Conservation (phyloP, 345 rosid genomes). For the Melaleuca alternifolia region DNA sequence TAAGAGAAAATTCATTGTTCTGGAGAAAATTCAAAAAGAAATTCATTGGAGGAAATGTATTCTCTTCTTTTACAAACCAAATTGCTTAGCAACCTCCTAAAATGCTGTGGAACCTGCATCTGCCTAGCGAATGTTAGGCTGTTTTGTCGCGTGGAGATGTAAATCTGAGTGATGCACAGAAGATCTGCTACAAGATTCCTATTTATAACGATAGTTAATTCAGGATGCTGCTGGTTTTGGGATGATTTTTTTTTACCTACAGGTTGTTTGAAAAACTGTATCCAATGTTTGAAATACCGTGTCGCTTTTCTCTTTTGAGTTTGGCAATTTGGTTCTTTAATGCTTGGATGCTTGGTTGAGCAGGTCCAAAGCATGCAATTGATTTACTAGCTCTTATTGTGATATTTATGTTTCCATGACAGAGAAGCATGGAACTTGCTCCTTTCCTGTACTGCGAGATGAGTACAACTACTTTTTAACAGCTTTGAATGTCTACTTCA, state of each 20-base stretch:
- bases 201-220: neutral
- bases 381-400: neutral
- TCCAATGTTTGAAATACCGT: neutral
- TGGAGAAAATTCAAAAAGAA: neutral
- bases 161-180: neutral
- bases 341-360: neutral
- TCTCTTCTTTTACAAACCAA: neutral
- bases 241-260: neutral
- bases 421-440: constrained; percentile 99
- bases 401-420: neutral
- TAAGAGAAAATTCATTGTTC: neutral
- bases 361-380: neutral
- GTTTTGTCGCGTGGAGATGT: neutral
- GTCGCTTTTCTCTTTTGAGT: neutral
- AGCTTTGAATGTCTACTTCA: constrained; percentile 62
- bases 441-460: constrained; percentile 62
- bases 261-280: neutral
- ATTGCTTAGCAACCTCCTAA: neutral
- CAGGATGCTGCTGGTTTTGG: neutral
- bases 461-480: constrained; percentile 71
- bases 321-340: neutral
- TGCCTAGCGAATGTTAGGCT: neutral
- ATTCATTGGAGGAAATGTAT: neutral
- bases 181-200: neutral
- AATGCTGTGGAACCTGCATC: neutral